A percentile compares a stretch with the other conserved stretches of the same genome.
phyloP scores from a whole-genome alignment of 176 grass and related monocot species.

The Lolium multiflorum region DNA sequence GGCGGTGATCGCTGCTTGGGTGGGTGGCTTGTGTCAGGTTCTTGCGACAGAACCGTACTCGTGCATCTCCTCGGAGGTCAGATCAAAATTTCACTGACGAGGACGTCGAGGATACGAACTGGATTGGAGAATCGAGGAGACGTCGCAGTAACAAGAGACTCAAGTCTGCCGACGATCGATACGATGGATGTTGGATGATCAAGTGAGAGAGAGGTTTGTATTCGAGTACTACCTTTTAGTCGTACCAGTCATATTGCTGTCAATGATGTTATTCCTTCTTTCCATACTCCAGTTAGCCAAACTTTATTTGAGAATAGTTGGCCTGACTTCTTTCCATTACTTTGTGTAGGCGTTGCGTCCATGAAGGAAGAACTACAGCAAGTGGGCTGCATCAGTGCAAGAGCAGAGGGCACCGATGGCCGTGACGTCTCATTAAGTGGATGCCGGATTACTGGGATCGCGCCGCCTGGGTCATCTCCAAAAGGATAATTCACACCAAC shows the following conservation, averaged over 20 bases:
- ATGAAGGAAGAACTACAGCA: constrained; percentile 7
- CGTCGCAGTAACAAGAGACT: constrained; percentile 50
- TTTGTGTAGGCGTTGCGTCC: constrained; percentile 31
- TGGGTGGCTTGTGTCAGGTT: too few relatives aligned
- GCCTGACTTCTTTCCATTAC: constrained; percentile 9
- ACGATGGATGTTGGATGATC: constrained; percentile 41
- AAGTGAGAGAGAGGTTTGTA: constrained; percentile 5
- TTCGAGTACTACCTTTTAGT: not conserved
- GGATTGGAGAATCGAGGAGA: constrained; percentile 38
- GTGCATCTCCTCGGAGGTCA: constrained; percentile 77
- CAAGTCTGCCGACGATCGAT: constrained; percentile 16
- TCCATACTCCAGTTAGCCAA: not conserved
- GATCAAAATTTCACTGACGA: constrained; percentile 84
- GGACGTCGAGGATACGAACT: constrained; percentile 18
- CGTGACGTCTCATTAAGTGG: not conserved
- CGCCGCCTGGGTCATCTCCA: not conserved
- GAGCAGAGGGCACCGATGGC: constrained; percentile 18
- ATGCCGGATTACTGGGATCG: not conserved
- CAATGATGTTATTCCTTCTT: not conserved
- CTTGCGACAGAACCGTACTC: too few relatives aligned
- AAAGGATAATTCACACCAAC: constrained; percentile 22
- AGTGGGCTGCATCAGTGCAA: not conserved
- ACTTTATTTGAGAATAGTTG: not conserved
- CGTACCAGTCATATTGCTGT: not conserved
- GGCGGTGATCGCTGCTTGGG: too few relatives aligned